Evolutionary conservation across 257 asterid species (phyloP).

Genomic region (Nyctanthes arbortristis): DNA sequence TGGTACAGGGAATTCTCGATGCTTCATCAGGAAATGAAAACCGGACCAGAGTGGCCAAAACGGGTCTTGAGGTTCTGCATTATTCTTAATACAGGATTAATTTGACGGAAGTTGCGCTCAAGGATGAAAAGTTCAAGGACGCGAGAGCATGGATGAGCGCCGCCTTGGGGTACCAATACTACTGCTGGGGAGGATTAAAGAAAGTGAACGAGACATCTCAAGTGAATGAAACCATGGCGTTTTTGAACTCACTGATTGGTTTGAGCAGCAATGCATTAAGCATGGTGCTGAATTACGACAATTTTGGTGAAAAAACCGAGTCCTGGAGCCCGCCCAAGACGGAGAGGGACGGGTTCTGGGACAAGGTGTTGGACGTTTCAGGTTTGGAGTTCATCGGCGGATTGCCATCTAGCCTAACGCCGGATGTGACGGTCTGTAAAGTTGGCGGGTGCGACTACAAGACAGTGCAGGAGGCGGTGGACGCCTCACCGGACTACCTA

Average conservation of each 20-base stretch:
- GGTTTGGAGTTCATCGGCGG: constrained; percentile 13
- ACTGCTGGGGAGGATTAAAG: constrained; percentile 61
- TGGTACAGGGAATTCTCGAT: constrained; percentile 39
- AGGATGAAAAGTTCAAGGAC: constrained; percentile 39
- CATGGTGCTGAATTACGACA: constrained; percentile 53
- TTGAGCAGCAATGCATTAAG: constrained; percentile 45
- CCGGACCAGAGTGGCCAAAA: constrained; percentile 44
- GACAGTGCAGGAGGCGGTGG: constrained; percentile 64
- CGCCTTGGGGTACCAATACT: constrained; percentile 50
- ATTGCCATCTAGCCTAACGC: constrained; percentile 37
- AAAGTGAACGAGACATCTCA: constrained; percentile 47
- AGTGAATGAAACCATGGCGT: constrained; percentile 53
- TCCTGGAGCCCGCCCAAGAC: constrained; percentile 52
- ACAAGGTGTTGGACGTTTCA: constrained; percentile 15
- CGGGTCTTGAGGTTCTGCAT: constrained; percentile 44
- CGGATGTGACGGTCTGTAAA: constrained; percentile 55
- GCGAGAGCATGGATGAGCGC: constrained; percentile 80
- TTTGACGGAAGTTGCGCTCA: constrained; percentile 24
- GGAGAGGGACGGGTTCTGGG: constrained; percentile 72
- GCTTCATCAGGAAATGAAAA: constrained; percentile 39
- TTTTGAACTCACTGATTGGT: constrained; percentile 36
- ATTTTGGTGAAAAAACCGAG: constrained; percentile 39
- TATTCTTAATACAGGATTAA: constrained; percentile 41
- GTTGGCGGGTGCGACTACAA: constrained; percentile 35
- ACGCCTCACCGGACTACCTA: constrained; percentile 43